Percentiles rank a stretch among this genome's conserved stretches.
Conservation (phyloP, 768 basidiomycete genomes). For the Phlegmacium glaucopus region DNA sequence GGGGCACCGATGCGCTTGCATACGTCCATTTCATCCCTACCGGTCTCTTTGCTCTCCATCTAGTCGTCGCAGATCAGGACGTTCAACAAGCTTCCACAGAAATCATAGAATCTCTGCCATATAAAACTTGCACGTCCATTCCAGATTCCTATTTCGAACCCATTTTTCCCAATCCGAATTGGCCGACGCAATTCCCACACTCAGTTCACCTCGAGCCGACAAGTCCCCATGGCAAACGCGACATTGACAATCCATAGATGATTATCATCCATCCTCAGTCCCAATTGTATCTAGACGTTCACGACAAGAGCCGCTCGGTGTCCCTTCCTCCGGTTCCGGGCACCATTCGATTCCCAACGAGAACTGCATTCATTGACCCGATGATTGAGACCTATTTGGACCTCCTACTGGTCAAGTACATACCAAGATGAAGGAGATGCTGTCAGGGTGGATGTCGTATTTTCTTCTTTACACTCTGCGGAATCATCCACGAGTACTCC, state of each 20-base stretch:
- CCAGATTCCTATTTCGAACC: neutral
- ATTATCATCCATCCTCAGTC: slow-evolving; percentile 15
- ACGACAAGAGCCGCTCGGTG: slow-evolving; percentile 8
- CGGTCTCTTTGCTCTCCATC: slow-evolving; percentile 11
- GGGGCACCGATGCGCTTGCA: slow-evolving; percentile 17
- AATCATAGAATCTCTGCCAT: neutral
- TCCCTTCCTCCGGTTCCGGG: slow-evolving; percentile 7
- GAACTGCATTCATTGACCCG: slow-evolving; percentile 3
- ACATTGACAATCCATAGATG: slow-evolving; percentile 3
- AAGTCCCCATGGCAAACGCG: neutral
- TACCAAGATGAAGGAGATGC: neutral
- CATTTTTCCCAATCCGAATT: neutral
- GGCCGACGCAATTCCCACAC: neutral
- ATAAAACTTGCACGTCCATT: neutral
- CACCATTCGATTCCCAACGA: slow-evolving; percentile 12
- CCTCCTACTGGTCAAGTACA: neutral
- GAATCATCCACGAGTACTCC: neutral
- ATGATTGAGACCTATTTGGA: neutral
- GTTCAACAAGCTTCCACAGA: neutral
- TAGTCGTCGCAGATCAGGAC: slow-evolving; percentile 13
- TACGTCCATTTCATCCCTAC: slow-evolving; percentile 15
- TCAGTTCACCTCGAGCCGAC: neutral
- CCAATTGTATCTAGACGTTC: slow-evolving; percentile 6
- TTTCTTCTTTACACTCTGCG: neutral
- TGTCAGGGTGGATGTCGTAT: neutral